Base-by-base conservation (phyloP, 345 rosid species). In the Acer negundo region DNA sequence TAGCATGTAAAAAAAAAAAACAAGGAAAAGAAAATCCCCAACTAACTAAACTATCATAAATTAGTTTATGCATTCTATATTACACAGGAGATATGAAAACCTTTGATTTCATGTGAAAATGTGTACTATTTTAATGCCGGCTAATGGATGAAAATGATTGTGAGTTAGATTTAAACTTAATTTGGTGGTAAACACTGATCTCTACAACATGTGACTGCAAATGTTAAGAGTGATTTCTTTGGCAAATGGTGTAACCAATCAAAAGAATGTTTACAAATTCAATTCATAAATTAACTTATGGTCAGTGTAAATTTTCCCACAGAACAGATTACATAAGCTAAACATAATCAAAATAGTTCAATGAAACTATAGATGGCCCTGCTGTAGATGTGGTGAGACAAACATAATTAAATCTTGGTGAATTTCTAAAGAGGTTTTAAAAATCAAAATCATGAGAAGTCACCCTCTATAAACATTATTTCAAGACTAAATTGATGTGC, bases 171-270 rank as follows among this genome's bases (percentile, higher is more conserved):
- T 49, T 31, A 20, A 13, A 64, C 7, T 65, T 63, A 6, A 19
- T 64, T 51, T 53, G 8, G 68, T 11, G 5, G 35, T 13, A 28
- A 67, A 40, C 12, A 71, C 46, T 75, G 24, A 58, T 64, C 40
- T 26, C 72, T 46, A 7, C 17, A 38, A 10, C 8, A 51, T 65
- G 35, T 2, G 3, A 6, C 46, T 80, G 85, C 85, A 96, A 97
- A 91, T 73, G 90, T 91, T 3, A 2, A 92, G 98, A 67, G 95
- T 96, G 80, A 88, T 96, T 61, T 93, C 98, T 64, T 76, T 96
- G 87, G 99, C 98, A 70, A 80, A 87, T 20, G 92, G 80, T 96
- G 99, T 80, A 69, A 68, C 26, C 20, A 73, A 73, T 58, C 28
- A 62, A 62, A 71, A 67, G 31, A 73, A 24, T 15, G 8, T 10